Evolutionary conservation across 2,329 filamentous ascomycete species (phyloP), one percentile per base, ranked within the genome.

Genomic region (Lecanicillium sp.): DNA sequence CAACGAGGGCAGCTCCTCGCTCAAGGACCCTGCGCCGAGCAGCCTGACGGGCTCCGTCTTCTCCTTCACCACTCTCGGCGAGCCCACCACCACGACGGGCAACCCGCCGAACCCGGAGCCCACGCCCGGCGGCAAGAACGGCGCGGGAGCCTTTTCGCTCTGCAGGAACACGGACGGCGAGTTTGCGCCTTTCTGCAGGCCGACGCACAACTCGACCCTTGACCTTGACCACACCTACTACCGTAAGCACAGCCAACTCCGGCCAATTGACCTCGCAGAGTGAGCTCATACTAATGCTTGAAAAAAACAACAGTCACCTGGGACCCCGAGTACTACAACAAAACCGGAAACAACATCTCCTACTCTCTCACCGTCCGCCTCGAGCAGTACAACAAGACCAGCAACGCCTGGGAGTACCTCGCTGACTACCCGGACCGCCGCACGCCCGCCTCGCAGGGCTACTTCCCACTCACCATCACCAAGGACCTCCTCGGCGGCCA

Each of bases 261-360:
- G 11, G 5, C 17, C 4, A 10, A 20, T 30, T 17, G n/a, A 4
- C 14, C 20, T 29, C 24, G 33, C 24, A 5, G 12, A n/a, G 15
- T 20, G 17, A 43, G 7, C 6, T 6, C 17, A 10, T 27, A 44
- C 17, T 15, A 29, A 4, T 19, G n/a, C n/a, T n/a, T n/a, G n/a
- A n/a, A n/a, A n/a, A n/a, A n/a, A n/a, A n/a, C n/a, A n/a, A 7
- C 39, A 80, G 77, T 81, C 46, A 78, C 74, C 23, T 81, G 77
- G 77, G 76, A 81, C 54, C 66, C 75, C 20, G 62, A 68, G 43
- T 74, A 67, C 62, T 79, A 77, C 65, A 65, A 66, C 56, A 58
- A 63, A 40, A 62, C 66, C 48, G 67, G 70, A 55, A 64, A 50
- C 38, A 44, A 44, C 38, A 44, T 49, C 38, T 37, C 43, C 52